Base-by-base conservation (phyloP, 2,329 filamentous ascomycete species). In the Sarocladium kiliense region DNA sequence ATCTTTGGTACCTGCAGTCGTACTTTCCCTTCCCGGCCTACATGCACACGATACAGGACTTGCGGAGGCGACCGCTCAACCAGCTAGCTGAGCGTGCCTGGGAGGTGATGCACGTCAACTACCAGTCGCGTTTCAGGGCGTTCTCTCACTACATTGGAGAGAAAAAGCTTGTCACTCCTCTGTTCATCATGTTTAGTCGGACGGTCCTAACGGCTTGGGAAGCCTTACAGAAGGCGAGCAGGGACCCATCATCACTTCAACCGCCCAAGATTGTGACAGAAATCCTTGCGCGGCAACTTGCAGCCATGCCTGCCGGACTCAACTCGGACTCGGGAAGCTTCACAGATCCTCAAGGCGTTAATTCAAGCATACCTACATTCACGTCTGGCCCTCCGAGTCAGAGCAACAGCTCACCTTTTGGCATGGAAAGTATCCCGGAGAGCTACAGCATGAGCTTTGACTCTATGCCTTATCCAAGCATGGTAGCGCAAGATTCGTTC, bases 11-110 rank as follows among this genome's bases (percentile, higher is more conserved):
- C 9, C 39, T 65, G 1, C 59, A 66, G 1, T 64, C 66, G 1
- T 63, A 75, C 54, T 72, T 74, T 30, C 75, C 73, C 0, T 65
- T 76, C 16, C 67, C 69, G 0, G 73, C 71, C 0, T 77, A 74
- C 41, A 62, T 73, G 18, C 68, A 74, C 32, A 62, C 76, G 3
- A 58, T 71, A 0, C 67, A 71, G 27, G 65, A 71, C 3, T 45
- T 76, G 11, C 63, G 60, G 16, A 57, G 55, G 39, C 57, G 63
- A 2, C 66, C 63, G 0, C 54, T 53, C 2, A 61, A 63, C 19
- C 27, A 55, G 0, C 55, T 60, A 4, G 66, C 64, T 3, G 62
- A 62, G 5, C 60, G 58, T 4, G 66, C 66, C 2, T 74, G 71
- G 71, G 59, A 63, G 2, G 59, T 60, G 5, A 65, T 73, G 59